Percentiles rank a stretch among this genome's conserved stretches.
Evolutionary conservation across 2,329 filamentous ascomycete genomes (phyloP).

Genomic region (Colletotrichum shisoi): DNA sequence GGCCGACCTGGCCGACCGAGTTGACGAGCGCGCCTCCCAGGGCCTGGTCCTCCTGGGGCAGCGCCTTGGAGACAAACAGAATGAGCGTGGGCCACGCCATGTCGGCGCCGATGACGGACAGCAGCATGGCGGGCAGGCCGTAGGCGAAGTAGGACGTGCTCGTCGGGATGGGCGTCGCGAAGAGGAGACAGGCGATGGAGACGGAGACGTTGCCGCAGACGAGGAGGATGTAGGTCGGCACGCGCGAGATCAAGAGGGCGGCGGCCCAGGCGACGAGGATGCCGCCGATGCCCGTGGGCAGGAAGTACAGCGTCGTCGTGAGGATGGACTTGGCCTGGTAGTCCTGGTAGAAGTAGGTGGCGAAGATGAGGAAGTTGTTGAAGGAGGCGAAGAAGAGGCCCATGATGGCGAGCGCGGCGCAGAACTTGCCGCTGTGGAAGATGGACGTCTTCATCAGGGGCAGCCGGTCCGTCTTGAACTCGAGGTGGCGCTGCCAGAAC

Average conservation of each 20-base stretch:
- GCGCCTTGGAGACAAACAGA: conserved; percentile 69
- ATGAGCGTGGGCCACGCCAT: conserved; percentile 71
- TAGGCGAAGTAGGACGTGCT: conserved; percentile 72
- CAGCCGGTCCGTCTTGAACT: conserved; percentile 57
- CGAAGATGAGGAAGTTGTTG: conserved; percentile 72
- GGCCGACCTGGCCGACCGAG: conserved; percentile 69
- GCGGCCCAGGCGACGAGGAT: conserved; percentile 64
- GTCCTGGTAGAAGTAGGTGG: conserved; percentile 75
- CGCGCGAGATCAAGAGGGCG: conserved; percentile 63
- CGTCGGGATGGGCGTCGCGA: conserved; percentile 68
- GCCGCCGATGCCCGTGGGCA: conserved; percentile 70
- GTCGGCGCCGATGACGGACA: conserved; percentile 72
- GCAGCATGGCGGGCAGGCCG: conserved; percentile 70
- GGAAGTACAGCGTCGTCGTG: conserved; percentile 73
- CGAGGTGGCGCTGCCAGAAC: conserved; percentile 68
- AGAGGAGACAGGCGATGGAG: conserved; percentile 65
- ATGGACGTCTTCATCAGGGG: conserved; percentile 73
- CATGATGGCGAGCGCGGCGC: conserved; percentile 71
- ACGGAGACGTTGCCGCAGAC: conserved; percentile 65
- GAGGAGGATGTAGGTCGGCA: conserved; percentile 66
- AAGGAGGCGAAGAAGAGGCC: conserved; percentile 71
- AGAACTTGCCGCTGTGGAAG: conserved; percentile 67
- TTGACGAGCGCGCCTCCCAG: conserved; percentile 74
- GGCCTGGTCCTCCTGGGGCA: conserved; percentile 71
- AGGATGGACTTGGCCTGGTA: conserved; percentile 68